Percentiles rank a stretch among this genome's conserved stretches.
These are phyloP conservation scores for Phlebiopsis flavidoalba DNA, from an alignment of 768 basidiomycete genomes.

Conservation along the genomic window DNA sequence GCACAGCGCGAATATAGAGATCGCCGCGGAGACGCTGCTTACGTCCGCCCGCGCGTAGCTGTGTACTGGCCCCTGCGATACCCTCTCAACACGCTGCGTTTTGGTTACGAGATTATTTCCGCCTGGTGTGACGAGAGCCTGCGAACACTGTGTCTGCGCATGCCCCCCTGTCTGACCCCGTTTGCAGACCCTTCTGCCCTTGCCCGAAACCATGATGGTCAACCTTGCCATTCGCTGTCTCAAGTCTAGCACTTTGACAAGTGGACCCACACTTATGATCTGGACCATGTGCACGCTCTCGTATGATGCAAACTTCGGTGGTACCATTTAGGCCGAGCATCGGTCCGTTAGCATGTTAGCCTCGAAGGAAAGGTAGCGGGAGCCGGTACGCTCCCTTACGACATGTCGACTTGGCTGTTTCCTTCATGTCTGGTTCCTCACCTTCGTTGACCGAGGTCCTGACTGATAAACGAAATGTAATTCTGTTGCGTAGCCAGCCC, in stretches of 20 bases:
- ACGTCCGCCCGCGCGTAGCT: constrained; percentile 33
- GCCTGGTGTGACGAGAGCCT: neutral
- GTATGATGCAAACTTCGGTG: neutral
- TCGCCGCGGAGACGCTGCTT: constrained; percentile 76
- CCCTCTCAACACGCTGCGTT: too few species aligned
- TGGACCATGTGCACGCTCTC: neutral
- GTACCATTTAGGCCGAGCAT: neutral
- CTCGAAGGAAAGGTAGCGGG: neutral
- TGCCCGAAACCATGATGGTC: neutral
- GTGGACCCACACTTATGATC: neutral
- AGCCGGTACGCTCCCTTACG: neutral
- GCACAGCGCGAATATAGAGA: constrained; percentile 69
- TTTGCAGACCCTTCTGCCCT: neutral
- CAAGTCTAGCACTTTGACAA: too few species aligned
- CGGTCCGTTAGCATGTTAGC: neutral
- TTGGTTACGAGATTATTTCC: too few species aligned
- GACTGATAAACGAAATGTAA: neutral
- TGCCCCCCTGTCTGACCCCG: neutral
- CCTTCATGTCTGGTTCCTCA: neutral
- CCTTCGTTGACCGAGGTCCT: neutral
- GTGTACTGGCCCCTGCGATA: too few species aligned
- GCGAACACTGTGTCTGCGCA: neutral
- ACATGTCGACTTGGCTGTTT: neutral
- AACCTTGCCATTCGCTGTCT: neutral
- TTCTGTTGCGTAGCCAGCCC: neutral